A percentile compares a stretch with the other conserved stretches of the same genome.
These are phyloP conservation scores for Syncephalastrum monosporum DNA, from an alignment of 371 early-diverging fungal genomes.

Conservation along the genomic window DNA sequence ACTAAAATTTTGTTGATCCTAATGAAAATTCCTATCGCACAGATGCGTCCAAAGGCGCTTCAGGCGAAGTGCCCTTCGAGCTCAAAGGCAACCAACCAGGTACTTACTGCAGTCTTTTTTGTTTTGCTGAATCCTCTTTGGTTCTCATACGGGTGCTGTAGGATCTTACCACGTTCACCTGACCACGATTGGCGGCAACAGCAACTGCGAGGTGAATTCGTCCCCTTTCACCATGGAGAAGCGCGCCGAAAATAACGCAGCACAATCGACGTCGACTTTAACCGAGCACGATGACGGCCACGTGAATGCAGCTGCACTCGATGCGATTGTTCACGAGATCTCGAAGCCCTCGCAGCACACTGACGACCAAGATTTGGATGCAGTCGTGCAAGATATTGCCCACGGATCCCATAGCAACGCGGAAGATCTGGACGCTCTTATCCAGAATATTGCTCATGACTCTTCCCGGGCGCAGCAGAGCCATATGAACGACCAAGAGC, in stretches of 20 bases:
- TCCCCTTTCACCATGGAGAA: conserved; percentile 21
- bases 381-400: background rate
- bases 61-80: conserved; percentile 30
- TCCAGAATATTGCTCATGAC: background rate
- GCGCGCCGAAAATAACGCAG: background rate
- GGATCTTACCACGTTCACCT: conserved; percentile 29
- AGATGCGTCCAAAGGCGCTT: conserved; percentile 32
- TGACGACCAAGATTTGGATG: background rate
- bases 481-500: background rate
- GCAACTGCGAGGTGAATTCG: conserved; percentile 27
- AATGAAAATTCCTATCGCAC: conserved; percentile 4
- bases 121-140: too few relatives aligned
- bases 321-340: background rate
- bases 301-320: background rate
- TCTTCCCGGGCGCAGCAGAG: background rate
- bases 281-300: background rate
- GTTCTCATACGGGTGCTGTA: too few relatives aligned
- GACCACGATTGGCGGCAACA: conserved; percentile 5
- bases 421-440: background rate
- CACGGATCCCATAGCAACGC: background rate
- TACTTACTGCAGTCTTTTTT: background rate
- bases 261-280: background rate
- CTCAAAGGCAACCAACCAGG: conserved; percentile 25
- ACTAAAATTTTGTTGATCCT: background rate
- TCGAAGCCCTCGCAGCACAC: background rate